These are phyloP conservation scores for Fusarium denticulatum DNA, from an alignment of 2,329 filamentous ascomycete species.

Conservation along the genomic window DNA sequence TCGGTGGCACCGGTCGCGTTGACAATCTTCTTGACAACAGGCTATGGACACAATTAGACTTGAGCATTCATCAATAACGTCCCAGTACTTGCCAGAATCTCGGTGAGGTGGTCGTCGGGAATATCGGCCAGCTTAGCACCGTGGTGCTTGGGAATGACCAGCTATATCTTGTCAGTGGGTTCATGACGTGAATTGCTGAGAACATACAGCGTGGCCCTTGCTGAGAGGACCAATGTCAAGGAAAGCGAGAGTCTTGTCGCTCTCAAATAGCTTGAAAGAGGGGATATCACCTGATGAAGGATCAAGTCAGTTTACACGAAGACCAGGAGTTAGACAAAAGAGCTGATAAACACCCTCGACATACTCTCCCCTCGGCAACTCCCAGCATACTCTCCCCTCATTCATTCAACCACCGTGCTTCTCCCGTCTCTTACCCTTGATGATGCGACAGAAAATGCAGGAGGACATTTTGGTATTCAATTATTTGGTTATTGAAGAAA, in stretches of 20 bases:
- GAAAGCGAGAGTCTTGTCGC: slow-evolving; percentile 91
- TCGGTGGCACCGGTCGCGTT: slow-evolving; percentile 77
- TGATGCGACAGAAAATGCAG: slow-evolving; percentile 98
- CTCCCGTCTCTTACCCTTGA: slow-evolving; percentile 73
- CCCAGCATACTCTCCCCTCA: neutral
- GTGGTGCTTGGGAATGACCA: slow-evolving; percentile 96
- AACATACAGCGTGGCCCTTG: slow-evolving; percentile 84
- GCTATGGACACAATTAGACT: slow-evolving; percentile 41
- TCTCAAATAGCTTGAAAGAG: slow-evolving; percentile 95
- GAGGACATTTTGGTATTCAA: slow-evolving; percentile 44
- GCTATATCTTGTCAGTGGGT: slow-evolving; percentile 60
- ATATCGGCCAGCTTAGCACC: slow-evolving; percentile 92
- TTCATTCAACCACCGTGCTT: neutral
- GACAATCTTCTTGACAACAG: slow-evolving; percentile 82
- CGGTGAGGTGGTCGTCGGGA: slow-evolving; percentile 84
- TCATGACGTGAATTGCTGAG: neutral
- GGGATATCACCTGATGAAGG: slow-evolving; percentile 82
- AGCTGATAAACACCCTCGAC: slow-evolving; percentile 20
- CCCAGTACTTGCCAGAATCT: slow-evolving; percentile 73
- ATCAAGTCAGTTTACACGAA: slow-evolving; percentile 17
- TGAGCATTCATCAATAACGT: neutral
- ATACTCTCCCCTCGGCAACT: slow-evolving; percentile 27
- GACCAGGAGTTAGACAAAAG: neutral
- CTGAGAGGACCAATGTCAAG: slow-evolving; percentile 94
- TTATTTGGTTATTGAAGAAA: neutral